phyloP scores from a whole-genome alignment of 345 rosid species.

The Hibiscus tridactylites region DNA sequence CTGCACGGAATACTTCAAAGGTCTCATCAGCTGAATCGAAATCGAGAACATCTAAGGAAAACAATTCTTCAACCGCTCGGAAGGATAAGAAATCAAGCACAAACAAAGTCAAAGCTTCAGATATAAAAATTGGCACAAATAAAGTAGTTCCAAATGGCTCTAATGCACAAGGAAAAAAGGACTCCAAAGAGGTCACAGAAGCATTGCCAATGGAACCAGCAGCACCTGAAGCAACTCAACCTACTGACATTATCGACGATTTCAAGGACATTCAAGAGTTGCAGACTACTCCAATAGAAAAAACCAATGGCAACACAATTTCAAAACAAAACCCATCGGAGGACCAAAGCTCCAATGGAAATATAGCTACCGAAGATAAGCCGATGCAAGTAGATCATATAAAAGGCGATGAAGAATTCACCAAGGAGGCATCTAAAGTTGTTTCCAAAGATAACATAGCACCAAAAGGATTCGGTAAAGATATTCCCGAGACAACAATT shows the following conservation, averaged over 20 bases:
- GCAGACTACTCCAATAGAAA: constrained; percentile 30
- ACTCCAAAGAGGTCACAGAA: constrained; percentile 16
- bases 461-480: constrained; percentile 14
- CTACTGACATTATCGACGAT: constrained; percentile 26
- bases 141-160: constrained; percentile 24
- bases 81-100: constrained; percentile 30
- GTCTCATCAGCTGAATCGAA: constrained; percentile 32
- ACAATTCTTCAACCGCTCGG: constrained; percentile 23
- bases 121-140: constrained; percentile 26
- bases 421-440: constrained; percentile 22
- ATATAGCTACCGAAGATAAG: constrained; percentile 1
- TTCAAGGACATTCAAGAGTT: constrained; percentile 63
- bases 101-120: constrained; percentile 27
- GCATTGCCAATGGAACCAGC: constrained; percentile 19
- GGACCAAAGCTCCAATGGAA: constrained; percentile 16
- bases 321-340: constrained; percentile 17
- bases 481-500: constrained; percentile 21
- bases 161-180: constrained; percentile 35
- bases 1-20: constrained; percentile 44
- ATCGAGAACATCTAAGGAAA: constrained; percentile 30
- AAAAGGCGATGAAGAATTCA: constrained; percentile 21
- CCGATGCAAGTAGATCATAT: constrained; percentile 9
- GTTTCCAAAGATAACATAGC: constrained; percentile 23
- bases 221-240: constrained; percentile 19
- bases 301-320: constrained; percentile 16